Percentiles rank a stretch among this genome's conserved stretches.
Conservation (phyloP, 805 yeast genomes). For the Kodamaea kakaduensis region DNA sequence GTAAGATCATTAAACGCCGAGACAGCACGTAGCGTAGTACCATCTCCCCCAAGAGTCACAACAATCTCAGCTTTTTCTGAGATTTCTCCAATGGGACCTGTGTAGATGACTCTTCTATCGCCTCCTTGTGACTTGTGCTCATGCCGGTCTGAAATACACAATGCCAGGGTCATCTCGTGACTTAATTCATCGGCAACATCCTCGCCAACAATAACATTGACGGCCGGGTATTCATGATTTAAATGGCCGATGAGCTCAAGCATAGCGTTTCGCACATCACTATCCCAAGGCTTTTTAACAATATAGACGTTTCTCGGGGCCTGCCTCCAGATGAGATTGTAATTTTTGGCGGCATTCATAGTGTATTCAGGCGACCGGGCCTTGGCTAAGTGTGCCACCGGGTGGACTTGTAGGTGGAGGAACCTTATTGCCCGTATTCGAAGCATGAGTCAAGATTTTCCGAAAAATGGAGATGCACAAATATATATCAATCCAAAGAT, state of each 20-base stretch:
- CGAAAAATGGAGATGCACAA: neutral
- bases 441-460: neutral
- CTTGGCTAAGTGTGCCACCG: constrained; percentile 5
- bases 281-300: constrained; percentile 82
- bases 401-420: constrained; percentile 7
- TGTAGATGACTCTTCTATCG: constrained; percentile 32
- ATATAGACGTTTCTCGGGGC: constrained; percentile 73
- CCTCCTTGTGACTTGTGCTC: neutral
- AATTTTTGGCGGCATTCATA: constrained; percentile 53
- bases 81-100: constrained; percentile 58
- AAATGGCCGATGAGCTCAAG: constrained; percentile 59
- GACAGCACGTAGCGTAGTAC: constrained; percentile 83
- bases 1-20: constrained; percentile 65
- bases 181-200: constrained; percentile 70
- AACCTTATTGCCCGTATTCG: neutral
- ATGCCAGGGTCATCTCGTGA: constrained; percentile 15
- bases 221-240: constrained; percentile 57
- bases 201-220: constrained; percentile 73
- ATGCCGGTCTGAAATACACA: constrained; percentile 3
- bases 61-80: constrained; percentile 68
- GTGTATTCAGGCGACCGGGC: constrained; percentile 48
- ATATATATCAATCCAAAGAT: too few relatives aligned
- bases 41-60: constrained; percentile 95
- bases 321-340: constrained; percentile 63
- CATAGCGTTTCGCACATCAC: constrained; percentile 61